Percentiles rank a stretch among this genome's conserved stretches.
Conservation (phyloP, 768 basidiomycete genomes). For the Cystobasidium onofrii region DNA sequence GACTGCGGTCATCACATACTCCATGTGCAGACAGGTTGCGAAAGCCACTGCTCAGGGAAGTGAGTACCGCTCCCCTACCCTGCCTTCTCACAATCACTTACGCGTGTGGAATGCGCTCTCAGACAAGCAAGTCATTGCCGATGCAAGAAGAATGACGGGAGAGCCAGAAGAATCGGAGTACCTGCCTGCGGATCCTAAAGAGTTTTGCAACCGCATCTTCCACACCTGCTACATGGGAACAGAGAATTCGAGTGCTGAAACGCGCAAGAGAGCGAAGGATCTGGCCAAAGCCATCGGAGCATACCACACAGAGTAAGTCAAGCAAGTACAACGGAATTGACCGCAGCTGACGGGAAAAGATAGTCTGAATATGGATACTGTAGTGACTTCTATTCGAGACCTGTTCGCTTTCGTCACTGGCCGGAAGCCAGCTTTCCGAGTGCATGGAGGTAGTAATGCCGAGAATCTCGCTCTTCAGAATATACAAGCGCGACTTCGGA, state of each 20-base stretch:
- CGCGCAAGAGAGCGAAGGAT: conserved; percentile 73
- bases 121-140: conserved; percentile 79
- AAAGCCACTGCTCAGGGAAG: conserved; percentile 72
- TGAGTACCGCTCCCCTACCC: no score
- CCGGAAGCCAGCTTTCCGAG: conserved; percentile 63
- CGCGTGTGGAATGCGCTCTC: conserved; percentile 22
- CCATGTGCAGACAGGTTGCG: conserved; percentile 86
- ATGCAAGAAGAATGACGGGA: conserved; percentile 80
- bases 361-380: conserved; percentile 89
- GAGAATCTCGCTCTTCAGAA: conserved; percentile 97
- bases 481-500: conserved; percentile 89
- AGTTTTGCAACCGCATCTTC: conserved; percentile 78
- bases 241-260: conserved; percentile 83
- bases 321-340: conserved; percentile 48
- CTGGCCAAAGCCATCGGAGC: conserved; percentile 82
- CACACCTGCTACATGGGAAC: conserved; percentile 99
- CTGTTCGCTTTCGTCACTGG: conserved; percentile 78
- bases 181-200: conserved; percentile 73
- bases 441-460: conserved; percentile 72
- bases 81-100: no score
- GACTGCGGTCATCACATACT: conserved; percentile 87
- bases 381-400: conserved; percentile 73
- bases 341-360: no score
- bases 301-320: conserved; percentile 21
- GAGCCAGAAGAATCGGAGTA: conserved; percentile 74